Conservation (phyloP, 2,329 filamentous ascomycete species). For the Fusarium phyllophilum region DNA sequence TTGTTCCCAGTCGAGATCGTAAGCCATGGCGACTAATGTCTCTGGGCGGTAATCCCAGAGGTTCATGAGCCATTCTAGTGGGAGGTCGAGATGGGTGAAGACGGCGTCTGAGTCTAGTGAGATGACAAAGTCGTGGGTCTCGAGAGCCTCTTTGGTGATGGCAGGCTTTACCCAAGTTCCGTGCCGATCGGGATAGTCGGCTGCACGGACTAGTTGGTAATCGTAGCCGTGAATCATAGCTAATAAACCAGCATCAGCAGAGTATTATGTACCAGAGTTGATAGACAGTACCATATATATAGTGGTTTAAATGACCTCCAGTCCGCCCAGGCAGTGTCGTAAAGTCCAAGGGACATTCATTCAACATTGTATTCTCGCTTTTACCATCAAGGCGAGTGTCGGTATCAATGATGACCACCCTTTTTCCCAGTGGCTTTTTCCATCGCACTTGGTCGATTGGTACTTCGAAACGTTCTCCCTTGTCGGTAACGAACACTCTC, state of each 20-base stretch:
- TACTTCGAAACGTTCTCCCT: conserved; percentile 11
- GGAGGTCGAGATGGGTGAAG: conserved; percentile 54
- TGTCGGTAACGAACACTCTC: conserved; percentile 13
- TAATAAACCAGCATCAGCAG: not conserved
- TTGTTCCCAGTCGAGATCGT: conserved; percentile 53
- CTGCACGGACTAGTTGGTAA: conserved; percentile 58
- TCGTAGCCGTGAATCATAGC: conserved; percentile 59
- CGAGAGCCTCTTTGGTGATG: conserved; percentile 51
- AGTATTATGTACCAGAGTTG: fast-evolving
- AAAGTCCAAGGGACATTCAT: not conserved
- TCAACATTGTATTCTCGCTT: conserved; percentile 9
- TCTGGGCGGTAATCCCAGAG: conserved; percentile 54
- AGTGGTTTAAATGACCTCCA: conserved; percentile 34
- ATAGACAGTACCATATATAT: conserved; percentile 30
- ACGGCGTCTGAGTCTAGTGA: conserved; percentile 58
- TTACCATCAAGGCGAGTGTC: conserved; percentile 4
- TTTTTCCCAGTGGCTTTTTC: not conserved
- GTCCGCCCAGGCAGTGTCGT: not conserved
- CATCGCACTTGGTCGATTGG: conserved; percentile 1
- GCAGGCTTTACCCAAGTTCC: conserved; percentile 59
- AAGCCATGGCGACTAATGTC: conserved; percentile 57
- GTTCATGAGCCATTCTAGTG: conserved; percentile 60
- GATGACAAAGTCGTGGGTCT: conserved; percentile 54
- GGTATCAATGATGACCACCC: conserved; percentile 1
- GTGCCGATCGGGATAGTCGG: conserved; percentile 53